These are phyloP conservation scores for Phoma sp. DNA, from an alignment of 2,329 filamentous ascomycete species.

Conservation along the genomic window DNA sequence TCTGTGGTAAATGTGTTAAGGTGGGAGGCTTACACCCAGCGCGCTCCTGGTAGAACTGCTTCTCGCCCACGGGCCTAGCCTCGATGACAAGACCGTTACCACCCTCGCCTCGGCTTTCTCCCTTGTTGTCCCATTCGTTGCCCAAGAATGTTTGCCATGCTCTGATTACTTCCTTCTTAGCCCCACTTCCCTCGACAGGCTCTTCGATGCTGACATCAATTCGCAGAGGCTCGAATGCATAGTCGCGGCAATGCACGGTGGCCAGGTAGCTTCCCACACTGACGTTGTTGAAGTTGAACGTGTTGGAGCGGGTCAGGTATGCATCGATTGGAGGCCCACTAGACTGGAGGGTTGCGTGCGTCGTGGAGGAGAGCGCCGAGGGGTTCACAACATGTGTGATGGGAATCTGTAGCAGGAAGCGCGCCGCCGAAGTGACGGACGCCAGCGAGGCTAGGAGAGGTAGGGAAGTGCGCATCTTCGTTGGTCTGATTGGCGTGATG, in stretches of 20 bases:
- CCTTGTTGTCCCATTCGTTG: slow-evolving; percentile 89
- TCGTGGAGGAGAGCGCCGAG: slow-evolving; percentile 61
- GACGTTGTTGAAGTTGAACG: slow-evolving; percentile 79
- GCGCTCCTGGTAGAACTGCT: slow-evolving; percentile 80
- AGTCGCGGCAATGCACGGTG: slow-evolving; percentile 77
- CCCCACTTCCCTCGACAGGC: slow-evolving; percentile 38
- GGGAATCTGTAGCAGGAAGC: slow-evolving; percentile 62
- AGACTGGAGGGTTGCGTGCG: slow-evolving; percentile 71
- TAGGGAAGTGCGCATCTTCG: slow-evolving; percentile 45
- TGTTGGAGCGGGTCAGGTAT: slow-evolving; percentile 71
- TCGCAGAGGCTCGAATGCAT: slow-evolving; percentile 79
- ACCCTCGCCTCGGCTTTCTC: slow-evolving; percentile 63
- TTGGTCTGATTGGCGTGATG: slow-evolving; percentile 1
- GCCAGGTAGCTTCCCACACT: slow-evolving; percentile 78
- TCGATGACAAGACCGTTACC: slow-evolving; percentile 62
- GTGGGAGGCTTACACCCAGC: slow-evolving; percentile 69
- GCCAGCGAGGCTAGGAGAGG: slow-evolving; percentile 51
- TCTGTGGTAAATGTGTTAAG: background rate
- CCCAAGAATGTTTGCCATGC: slow-evolving; percentile 88
- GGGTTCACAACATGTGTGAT: slow-evolving; percentile 53
- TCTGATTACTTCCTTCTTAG: slow-evolving; percentile 57
- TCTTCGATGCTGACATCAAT: slow-evolving; percentile 69
- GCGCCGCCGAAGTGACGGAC: slow-evolving; percentile 51
- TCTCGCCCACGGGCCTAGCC: slow-evolving; percentile 67
- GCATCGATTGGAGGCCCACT: slow-evolving; percentile 60